These are phyloP conservation scores for Calonectria crousiana DNA, from an alignment of 2,329 filamentous ascomycete genomes.

Conservation along the genomic window DNA sequence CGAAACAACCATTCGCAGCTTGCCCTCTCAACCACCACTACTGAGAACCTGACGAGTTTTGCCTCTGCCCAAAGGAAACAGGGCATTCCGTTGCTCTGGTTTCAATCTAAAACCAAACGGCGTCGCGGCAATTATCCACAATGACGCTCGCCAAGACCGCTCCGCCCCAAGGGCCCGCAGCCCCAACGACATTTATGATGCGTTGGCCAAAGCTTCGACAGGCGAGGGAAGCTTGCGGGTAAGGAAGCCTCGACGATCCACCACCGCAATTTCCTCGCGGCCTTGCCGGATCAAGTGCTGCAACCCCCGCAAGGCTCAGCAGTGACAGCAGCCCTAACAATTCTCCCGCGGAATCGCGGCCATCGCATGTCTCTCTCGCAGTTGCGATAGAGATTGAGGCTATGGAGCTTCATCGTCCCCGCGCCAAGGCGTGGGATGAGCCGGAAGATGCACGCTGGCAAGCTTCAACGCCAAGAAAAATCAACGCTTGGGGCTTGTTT, in stretches of 20 bases:
- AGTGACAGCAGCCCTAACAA: neutral
- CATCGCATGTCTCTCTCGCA: neutral
- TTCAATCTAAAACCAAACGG: neutral
- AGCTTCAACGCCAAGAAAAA: neutral
- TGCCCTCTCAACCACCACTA: neutral
- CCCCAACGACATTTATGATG: neutral
- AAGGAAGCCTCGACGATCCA: neutral
- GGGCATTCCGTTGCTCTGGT: neutral
- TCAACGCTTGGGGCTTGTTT: neutral
- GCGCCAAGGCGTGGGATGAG: neutral
- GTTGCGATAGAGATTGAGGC: neutral
- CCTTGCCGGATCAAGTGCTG: neutral
- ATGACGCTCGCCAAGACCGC: neutral
- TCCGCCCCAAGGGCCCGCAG: neutral
- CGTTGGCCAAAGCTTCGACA: neutral
- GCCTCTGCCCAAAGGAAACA: neutral
- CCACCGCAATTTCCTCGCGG: neutral
- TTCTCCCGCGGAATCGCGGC: neutral
- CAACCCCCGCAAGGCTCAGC: neutral
- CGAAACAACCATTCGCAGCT: neutral
- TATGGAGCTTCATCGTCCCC: neutral
- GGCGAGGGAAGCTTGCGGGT: neutral
- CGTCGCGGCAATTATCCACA: neutral
- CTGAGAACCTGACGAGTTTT: neutral
- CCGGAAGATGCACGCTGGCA: neutral